Evolutionary conservation across 1,139 yeast genomes (phyloP), one percentile per base, ranked within the genome.

Genomic region (Saccharomycopsis crataegensis): DNA sequence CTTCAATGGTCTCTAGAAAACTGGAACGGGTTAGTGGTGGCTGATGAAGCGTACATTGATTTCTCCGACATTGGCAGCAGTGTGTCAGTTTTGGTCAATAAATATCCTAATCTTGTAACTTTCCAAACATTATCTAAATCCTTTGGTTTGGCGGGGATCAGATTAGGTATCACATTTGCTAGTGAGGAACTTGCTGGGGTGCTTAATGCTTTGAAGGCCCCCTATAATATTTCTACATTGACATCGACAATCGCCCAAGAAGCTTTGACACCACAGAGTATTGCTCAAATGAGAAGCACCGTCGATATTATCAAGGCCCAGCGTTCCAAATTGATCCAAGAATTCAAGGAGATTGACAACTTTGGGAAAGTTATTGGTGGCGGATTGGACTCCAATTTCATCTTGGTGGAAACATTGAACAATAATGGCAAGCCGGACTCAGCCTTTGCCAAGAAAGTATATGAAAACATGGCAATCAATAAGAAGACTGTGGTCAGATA

Each of bases 21-120:
- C 36, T 84, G 90, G 85, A 82, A 83, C 62, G 97, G 96, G 3
- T 67, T 91, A 40, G 80, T 93, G 9, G 85, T 91, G 12, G 85
- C 90, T 1, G 99, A 93, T 68, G 99, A 93, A 69, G 99, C 99
- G 0, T 93, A 93, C 67, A 79, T 94, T 57, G 99, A 93, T 65
- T 93, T 93, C 66, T 73, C 94, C 3, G 74, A 80, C 14, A 59
- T 69, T 17, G 85, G 85, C 9, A 76, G 86, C 32, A 89, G 97
- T 0, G 67, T 84, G 62, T 77, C 90, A n/a, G 86, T 96, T 0
- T 72, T 86, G 59, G 98, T 89, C 6, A 88, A 82, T 66, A 77
- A 83, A 62, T 83, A 83, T 67, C 91, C 93, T 43, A 88, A 90
- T 64, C 70, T 94, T 57, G 90, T 88, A 38, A 96, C 89, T 8